Base-by-base conservation (phyloP, 1,284 basidiomycete species). In the Malassezia restricta region DNA sequence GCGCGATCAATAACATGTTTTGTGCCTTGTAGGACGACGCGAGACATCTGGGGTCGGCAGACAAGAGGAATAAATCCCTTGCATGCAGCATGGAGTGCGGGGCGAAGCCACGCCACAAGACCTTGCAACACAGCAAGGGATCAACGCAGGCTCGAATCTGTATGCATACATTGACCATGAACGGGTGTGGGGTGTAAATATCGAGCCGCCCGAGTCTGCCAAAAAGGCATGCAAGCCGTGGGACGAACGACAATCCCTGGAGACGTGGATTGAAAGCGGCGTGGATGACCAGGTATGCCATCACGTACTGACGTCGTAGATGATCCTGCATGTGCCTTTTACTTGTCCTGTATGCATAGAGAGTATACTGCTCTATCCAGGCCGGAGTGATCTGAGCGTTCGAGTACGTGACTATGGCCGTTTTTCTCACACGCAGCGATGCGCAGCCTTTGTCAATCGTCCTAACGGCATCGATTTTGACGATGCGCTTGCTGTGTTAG, bases 271-370 rank as follows among this genome's bases (percentile, higher is more conserved):
- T 5, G 66, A 71, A 52, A 68, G 65, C 49, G 64, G 64, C 38
- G 68, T 68, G 30, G 68, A 71, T 44, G 68, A 70, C 50, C 64
- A 67, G 58, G 63, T 60, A 31, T 9, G 58, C 29, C 7, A 5
- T 8, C 5, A 11, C n/a, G 6, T 3, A 27, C 20, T 43, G 8
- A 43, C 28, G 27, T 12, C 11, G 17, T 27, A 49, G 57, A 44
- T 71, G 43, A 66, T 68, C 48, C 61, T 71, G 56, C 70, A 59
- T 24, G 57, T 71, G 3, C 69, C 69, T 9, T 71, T 71, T 47
- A 65, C 63, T 12, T 61, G 57, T 29, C 66, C 64, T 0, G 68
- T 70, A n/a, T 49, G 64, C 6, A 49, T 71, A 37, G 68, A 68
- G 29, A 63, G 60, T 3, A 68, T 71, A 39, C 54, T 71, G 15